Evolutionary conservation across 1,139 yeast species (phyloP), one percentile per base, ranked within the genome.

Genomic region (Geotrichum candidum): DNA sequence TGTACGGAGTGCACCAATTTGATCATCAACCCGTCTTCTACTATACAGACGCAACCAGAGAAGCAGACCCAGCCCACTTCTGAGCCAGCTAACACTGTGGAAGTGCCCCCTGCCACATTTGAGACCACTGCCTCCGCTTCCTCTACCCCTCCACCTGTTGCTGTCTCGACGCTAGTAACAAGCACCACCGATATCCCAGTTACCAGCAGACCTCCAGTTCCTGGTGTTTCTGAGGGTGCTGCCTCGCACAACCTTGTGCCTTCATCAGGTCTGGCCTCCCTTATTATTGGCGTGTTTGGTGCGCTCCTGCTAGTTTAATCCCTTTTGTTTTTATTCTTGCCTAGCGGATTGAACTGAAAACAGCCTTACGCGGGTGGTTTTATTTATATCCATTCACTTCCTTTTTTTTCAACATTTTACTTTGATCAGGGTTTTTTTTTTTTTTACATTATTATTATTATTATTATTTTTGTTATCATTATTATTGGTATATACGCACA

Each of bases 1-100:
- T 59, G 59, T 31, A 41, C 56, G 4, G 35, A 55, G 46, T 59
- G 59, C 38, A 27, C 54, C 35, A 55, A 58, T 25, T 33, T 55
- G 5, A 51, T 56, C 18, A 58, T 59, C 13, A 45, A 56, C 18
- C 56, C 53, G 7, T 38, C 38, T 22, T 56, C 61, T 15, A 5
- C 46, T 11, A 1, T n/a, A 1, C 46, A 41, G 22, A 41, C 46
- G 5, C 46, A 41, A 6, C 46, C 46, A 15, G 46, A 41, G n/a
- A 41, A 41, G 6, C 46, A 41, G 18, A 23, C 18, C 6, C n/a
- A 41, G 15, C 46, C n/a, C n/a, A 41, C 46, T 13, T 41, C 46
- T 15, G 45, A 35, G 13, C n/a, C 45, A 6, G 4, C 45, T 3
- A 6, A 10, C 4, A 35, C 45, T 35, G 22, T 15, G 15, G 46